Base-by-base conservation (phyloP, 2,329 filamentous ascomycete genomes). In the Dactylellina parvicollis region DNA sequence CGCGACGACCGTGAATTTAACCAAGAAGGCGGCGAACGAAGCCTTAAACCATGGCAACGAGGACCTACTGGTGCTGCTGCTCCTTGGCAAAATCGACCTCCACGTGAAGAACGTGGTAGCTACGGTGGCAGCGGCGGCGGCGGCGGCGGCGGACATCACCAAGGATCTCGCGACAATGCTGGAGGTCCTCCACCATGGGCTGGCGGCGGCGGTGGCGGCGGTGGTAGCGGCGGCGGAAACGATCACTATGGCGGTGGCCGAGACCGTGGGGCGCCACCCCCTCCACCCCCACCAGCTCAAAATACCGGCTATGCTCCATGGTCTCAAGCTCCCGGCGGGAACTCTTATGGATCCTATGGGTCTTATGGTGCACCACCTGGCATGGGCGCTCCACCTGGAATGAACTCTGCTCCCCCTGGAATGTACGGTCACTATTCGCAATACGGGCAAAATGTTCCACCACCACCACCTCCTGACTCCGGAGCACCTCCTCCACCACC, bases 21-120 rank as follows among this genome's bases (percentile, higher is more conserved):
- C 34, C 61, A 76, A 56, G 61, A 59, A 54, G 78, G 80, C n/a
- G n/a, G n/a, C 69, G 80, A 80, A 60, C 84, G 83, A 75, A 88
- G 90, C 77, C 84, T 87, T 77, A 94, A 92, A 81, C 93, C 93
- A 55, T 97, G 92, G 92, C 90, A 96, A 80, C 88, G 91, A 79
- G 91, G 90, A 36, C 91, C 92, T 16, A 92, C 90, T 28, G 92
- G 91, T 67, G 92, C 89, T 69, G 87, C 91, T 80, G 92, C 92
- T 76, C 92, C 92, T 5, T 96, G 93, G 92, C 83, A 85, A 79
- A 77, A 77, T 54, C 83, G 83, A 74, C 80, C 82, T 75, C 67
- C 59, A 59, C 81, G 83, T 70, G 84, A 84, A 36, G 69, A 74
- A 0, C 85, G 86, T 70, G 85, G 87, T 76, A 83, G 82, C 80